phyloP scores from a whole-genome alignment of 169 alveolate genomes.

The Cryptosporidium parvum region DNA sequence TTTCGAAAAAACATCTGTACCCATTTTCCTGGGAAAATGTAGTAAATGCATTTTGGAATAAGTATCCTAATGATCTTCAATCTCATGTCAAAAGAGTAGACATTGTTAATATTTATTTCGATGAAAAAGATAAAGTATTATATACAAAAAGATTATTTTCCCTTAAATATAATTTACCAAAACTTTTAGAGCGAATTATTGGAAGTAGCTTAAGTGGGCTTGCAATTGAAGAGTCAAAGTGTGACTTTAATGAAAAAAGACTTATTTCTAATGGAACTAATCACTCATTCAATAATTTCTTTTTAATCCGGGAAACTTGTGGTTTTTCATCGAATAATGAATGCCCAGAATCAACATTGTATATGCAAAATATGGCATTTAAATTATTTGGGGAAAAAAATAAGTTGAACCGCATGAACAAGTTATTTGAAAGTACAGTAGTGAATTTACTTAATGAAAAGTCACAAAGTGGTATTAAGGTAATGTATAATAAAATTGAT shows the following conservation, averaged over 20 bases:
- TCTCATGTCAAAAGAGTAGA: constrained; percentile 45
- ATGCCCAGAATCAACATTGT: constrained; percentile 8
- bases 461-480: constrained; percentile 28
- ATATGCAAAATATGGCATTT: constrained; percentile 2
- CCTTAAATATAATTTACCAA: constrained; percentile 16
- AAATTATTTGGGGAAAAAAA: not conserved
- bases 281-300: constrained; percentile 6
- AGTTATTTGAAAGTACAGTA: not conserved
- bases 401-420: constrained; percentile 1
- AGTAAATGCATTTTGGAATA: constrained; percentile 38
- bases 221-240: constrained; percentile 21
- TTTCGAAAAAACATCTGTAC: constrained; percentile 33
- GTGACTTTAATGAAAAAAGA: constrained; percentile 9
- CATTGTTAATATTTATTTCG: constrained; percentile 14
- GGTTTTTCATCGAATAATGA: not conserved
- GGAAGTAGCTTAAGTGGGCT: constrained; percentile 13
- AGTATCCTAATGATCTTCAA: constrained; percentile 59
- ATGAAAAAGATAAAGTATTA: not conserved
- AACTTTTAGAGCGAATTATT: constrained; percentile 9
- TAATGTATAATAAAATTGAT: constrained; percentile 9
- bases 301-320: constrained; percentile 17
- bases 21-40: constrained; percentile 34
- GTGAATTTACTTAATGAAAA: constrained; percentile 14
- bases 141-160: constrained; percentile 26
- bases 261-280: constrained; percentile 7